These are phyloP conservation scores for Termitomyces sp. DNA, from an alignment of 768 basidiomycete genomes.

Conservation along the genomic window DNA sequence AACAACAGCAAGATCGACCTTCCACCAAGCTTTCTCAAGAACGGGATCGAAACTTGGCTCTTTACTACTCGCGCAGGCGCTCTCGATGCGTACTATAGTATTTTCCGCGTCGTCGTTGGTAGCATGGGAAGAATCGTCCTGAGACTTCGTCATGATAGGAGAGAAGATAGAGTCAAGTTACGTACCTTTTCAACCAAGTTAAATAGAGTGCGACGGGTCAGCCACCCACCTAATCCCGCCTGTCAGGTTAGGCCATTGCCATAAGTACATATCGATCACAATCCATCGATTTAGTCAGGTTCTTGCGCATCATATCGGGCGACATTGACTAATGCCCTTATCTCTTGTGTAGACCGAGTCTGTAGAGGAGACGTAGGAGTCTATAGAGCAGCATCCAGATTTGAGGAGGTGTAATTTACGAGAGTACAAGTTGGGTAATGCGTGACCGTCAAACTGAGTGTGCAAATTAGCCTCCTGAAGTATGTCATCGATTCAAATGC, in stretches of 20 bases:
- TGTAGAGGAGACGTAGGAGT: too few relatives aligned
- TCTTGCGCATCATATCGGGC: neutral
- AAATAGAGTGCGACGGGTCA: neutral
- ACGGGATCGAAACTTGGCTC: neutral
- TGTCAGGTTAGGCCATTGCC: neutral
- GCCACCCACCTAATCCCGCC: neutral
- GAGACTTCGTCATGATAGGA: constrained; percentile 50
- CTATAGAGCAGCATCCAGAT: too few relatives aligned
- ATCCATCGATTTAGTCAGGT: neutral
- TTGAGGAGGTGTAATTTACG: too few relatives aligned
- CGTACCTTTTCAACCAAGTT: neutral
- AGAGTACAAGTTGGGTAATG: too few relatives aligned
- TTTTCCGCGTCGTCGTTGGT: neutral
- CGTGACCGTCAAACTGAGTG: too few relatives aligned
- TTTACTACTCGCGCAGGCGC: neutral
- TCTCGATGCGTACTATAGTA: neutral
- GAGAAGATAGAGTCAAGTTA: constrained; percentile 37
- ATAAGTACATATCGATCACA: neutral
- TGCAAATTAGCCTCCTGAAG: too few relatives aligned
- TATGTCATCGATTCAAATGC: too few relatives aligned
- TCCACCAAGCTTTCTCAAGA: neutral
- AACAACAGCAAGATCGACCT: neutral
- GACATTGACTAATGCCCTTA: neutral
- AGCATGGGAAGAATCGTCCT: neutral
- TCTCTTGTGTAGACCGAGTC: neutral